Base-by-base conservation (phyloP, 1,284 basidiomycete species). In the Rugosomyces carneus region DNA sequence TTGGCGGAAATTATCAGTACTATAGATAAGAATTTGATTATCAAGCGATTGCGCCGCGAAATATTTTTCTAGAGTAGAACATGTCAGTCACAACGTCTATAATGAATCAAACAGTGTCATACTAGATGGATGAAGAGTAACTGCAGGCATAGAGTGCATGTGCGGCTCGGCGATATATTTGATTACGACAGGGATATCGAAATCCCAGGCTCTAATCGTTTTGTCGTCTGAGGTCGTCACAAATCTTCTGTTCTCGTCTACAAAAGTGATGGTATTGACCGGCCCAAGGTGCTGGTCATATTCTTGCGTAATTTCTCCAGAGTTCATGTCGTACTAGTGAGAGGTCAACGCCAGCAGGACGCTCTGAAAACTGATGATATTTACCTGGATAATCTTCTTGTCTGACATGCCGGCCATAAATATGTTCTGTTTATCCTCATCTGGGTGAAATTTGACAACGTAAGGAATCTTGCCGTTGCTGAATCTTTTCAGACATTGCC, bases 101-200 rank as follows among this genome's bases (percentile, higher is more conserved):
- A 38, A 16, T 11, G 31, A 2, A 34, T 5, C n/a, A n/a, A 34
- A 16, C n/a, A n/a, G 15, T 16, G 31, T 81, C 90, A 55, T 65
- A 95, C 93, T 89, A 48, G 82, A 93, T 8, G 96, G 96, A 65
- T 97, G 93, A 24, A 94, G 68, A 7, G 92, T 91, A 31, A 98
- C 94, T 13, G 95, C 89, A 9, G 96, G 96, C 94, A 99, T 98
- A 27, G 93, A 96, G 68, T 99, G 94, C 96, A 99, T 99, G 62
- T 93, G 86, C 7, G 96, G 96, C 65, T 99, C 96, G 24, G 96
- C 94, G 51, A 99, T 97, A 66, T 98, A 96, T 68, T 99, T 99
- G 78, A 99, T 98, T 48, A 97, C 93, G 20, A 99, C 94, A 3
- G 94, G 94, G 53, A 97, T 97, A 68, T 98, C 93, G 64, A 88